Base-by-base conservation (phyloP, 768 basidiomycete genomes). In the Hortiboletus flavorubellus region DNA sequence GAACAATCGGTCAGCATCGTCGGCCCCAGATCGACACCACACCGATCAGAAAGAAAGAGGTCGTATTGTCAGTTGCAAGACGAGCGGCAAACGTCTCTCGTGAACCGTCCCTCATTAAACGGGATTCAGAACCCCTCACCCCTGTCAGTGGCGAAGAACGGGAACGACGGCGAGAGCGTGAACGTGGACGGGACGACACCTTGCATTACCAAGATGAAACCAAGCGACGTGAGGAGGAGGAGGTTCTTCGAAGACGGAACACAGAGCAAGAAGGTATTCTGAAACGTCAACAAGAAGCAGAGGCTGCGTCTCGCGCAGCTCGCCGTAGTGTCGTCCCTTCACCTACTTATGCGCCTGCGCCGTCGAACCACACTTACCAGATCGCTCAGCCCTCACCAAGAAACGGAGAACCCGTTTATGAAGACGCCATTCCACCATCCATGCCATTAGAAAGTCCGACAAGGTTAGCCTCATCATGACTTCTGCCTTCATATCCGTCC, bases 381-480 rank as follows among this genome's bases (percentile, higher is more conserved):
- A 71, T 74, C 42, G 33, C 26, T 45, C 65, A 68, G n/a, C 56
- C 63, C 47, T 64, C 58, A 40, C 66, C 72, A 41, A 73, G 70
- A 59, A 60, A 63, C 15, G 65, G 66, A 49, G 61, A 70, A 53
- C 53, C 55, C n/a, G 31, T 69, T 35, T 68, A 72, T 59, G 67
- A 68, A 54, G 68, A 69, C 15, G 65, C 21, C 8, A 55, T 64
- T 23, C 78, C 78, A 16, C 65, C 70, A 37, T 63, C 74, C 33
- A 75, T 87, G 74, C 86, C 88, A n/a, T 69, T 87, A 14, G 83
- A 90, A 68, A 85, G 77, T 59, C 87, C 87, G 35, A 76, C 75
- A 18, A 73, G 75, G 64, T 80, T 75, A 63, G 83, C 79, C 72
- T 43, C 75, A 79, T 59, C 76, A 69, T 5, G 74, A 75, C 45